Percentiles rank a stretch among this genome's conserved stretches.
These are phyloP conservation scores for Setomelanomma holmii DNA, from an alignment of 2,329 filamentous ascomycete species.

Conservation along the genomic window DNA sequence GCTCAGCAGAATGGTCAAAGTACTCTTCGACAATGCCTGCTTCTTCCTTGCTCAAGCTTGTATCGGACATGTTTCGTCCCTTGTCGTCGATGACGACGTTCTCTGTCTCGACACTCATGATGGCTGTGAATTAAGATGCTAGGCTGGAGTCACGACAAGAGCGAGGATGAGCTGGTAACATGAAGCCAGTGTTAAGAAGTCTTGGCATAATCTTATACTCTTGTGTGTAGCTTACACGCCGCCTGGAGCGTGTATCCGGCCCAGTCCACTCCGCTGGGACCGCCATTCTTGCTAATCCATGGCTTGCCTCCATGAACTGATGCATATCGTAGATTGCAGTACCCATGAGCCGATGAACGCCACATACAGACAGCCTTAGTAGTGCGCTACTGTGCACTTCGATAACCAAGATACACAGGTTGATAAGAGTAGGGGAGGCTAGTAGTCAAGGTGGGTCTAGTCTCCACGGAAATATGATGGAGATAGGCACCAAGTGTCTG, in stretches of 20 bases:
- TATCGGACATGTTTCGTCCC: slow-evolving; percentile 4
- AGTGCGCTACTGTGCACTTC: not conserved
- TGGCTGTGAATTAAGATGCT: not conserved
- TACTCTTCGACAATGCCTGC: not conserved
- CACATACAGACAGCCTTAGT: too few relatives aligned
- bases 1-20: slow-evolving; percentile 50
- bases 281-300: slow-evolving; percentile 1
- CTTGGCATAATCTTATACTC: too few relatives aligned
- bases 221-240: not conserved
- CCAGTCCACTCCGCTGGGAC: not conserved
- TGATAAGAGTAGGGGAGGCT: slow-evolving; percentile 13
- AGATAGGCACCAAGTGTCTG: not conserved
- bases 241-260: not conserved
- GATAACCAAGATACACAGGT: slow-evolving; percentile 3
- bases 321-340: not conserved
- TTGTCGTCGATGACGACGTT: slow-evolving; percentile 3
- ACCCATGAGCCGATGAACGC: not conserved
- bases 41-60: slow-evolving; percentile 9
- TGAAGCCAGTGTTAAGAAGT: too few relatives aligned
- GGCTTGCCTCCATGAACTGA: not conserved
- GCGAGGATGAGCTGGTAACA: too few relatives aligned
- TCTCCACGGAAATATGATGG: not conserved
- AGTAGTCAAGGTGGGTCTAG: not conserved
- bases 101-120: not conserved
- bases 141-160: too few relatives aligned